phyloP scores from a whole-genome alignment of 768 basidiomycete genomes.

The Pulveroboletus ravenelii region DNA sequence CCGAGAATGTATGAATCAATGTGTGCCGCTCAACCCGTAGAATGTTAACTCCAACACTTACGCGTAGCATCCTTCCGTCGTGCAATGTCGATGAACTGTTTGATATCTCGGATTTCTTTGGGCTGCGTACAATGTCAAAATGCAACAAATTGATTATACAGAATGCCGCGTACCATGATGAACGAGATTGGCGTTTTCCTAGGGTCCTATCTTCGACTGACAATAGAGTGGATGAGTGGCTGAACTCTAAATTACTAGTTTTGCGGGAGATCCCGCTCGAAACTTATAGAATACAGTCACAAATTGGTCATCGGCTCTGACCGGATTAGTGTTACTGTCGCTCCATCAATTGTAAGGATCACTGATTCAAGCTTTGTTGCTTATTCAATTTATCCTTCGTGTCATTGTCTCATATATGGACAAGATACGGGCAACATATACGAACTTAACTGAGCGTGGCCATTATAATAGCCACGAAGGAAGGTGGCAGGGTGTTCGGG shows the following conservation, averaged over 20 bases:
- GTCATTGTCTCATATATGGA: no score
- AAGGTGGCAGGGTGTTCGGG: no score
- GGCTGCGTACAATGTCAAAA: conserved; percentile 50
- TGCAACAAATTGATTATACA: not conserved
- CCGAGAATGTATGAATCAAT: not conserved
- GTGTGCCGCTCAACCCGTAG: not conserved
- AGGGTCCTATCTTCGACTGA: not conserved
- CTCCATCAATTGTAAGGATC: no score
- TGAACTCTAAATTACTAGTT: conserved; percentile 32
- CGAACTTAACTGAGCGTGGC: no score
- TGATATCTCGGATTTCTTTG: conserved; percentile 97
- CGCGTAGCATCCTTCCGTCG: conserved; percentile 95
- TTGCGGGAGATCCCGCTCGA: conserved; percentile 21
- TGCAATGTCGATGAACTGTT: conserved; percentile 96
- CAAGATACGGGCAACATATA: no score
- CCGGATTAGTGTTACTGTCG: no score
- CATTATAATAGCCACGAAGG: no score
- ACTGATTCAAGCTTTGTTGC: no score
- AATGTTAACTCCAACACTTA: conserved; percentile 42
- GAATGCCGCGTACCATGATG: conserved; percentile 25
- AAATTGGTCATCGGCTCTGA: not conserved
- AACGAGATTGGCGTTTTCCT: conserved; percentile 11
- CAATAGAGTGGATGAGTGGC: conserved; percentile 17
- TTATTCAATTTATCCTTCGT: no score
- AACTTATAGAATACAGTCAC: not conserved